Conservation (phyloP, 1,284 basidiomycete species). For the Pholiota adiposa region DNA sequence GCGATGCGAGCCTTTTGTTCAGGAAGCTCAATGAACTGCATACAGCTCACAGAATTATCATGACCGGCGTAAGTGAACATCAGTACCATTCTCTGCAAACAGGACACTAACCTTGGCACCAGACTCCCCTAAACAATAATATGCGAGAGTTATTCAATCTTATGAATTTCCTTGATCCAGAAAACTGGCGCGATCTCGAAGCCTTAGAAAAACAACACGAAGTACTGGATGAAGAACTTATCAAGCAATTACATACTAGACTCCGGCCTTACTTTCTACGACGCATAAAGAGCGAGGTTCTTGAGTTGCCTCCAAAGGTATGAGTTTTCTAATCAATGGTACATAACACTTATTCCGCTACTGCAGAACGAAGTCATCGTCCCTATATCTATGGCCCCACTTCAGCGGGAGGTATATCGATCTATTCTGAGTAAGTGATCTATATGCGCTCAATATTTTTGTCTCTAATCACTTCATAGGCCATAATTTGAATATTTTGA, state of each 20-base stretch:
- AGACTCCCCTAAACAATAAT: slow-evolving; percentile 98
- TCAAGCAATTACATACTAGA: slow-evolving; percentile 77
- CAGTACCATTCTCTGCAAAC: slow-evolving; percentile 4
- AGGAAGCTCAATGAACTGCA: slow-evolving; percentile 82
- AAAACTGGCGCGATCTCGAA: slow-evolving; percentile 76
- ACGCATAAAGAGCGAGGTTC: slow-evolving; percentile 90
- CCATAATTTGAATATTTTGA: slow-evolving; percentile 70
- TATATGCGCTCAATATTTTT: slow-evolving; percentile 9
- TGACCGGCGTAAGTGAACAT: slow-evolving; percentile 77
- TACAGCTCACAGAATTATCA: slow-evolving; percentile 82
- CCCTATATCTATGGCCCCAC: slow-evolving; percentile 85
- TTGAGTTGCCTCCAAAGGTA: slow-evolving; percentile 92
- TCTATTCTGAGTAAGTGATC: slow-evolving; percentile 69
- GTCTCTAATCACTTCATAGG: slow-evolving; percentile 41
- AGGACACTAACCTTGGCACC: slow-evolving; percentile 12
- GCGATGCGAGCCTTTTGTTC: slow-evolving; percentile 81
- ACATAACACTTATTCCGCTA: slow-evolving; percentile 12
- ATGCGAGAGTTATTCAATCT: slow-evolving; percentile 94
- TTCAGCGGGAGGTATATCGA: slow-evolving; percentile 91
- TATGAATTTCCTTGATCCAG: slow-evolving; percentile 89
- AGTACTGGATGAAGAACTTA: slow-evolving; percentile 76
- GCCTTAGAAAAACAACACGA: slow-evolving; percentile 73
- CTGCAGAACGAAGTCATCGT: slow-evolving; percentile 86
- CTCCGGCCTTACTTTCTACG: slow-evolving; percentile 93
- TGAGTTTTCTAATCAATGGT: slow-evolving; percentile 9